A percentile compares a stretch with the other conserved stretches of the same genome.
These are phyloP conservation scores for Lolium rigidum DNA, from an alignment of 176 grass and related monocot genomes.

Conservation along the genomic window DNA sequence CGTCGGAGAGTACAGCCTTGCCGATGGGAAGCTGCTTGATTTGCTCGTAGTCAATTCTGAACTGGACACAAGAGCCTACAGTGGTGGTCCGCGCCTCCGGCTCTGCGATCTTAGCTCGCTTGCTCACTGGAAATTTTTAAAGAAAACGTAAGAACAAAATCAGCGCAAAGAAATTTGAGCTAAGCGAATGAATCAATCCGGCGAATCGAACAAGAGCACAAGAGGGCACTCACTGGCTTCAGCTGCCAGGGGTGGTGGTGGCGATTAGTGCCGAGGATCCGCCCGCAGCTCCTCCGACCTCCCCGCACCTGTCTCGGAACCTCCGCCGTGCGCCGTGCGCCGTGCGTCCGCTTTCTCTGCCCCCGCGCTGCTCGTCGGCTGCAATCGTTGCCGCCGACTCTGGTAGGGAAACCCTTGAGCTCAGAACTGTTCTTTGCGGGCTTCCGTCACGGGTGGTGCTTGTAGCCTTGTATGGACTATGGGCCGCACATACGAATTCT, in stretches of 20 bases:
- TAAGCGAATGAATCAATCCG: not conserved
- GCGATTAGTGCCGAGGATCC: not conserved
- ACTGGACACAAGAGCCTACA: not conserved
- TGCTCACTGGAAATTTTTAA: not conserved
- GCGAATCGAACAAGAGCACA: not conserved
- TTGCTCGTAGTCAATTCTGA: not conserved
- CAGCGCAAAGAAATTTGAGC: not conserved
- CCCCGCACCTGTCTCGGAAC: not conserved
- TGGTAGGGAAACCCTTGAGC: not conserved
- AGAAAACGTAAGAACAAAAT: not conserved
- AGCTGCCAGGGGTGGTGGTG: not conserved
- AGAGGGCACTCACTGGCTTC: not conserved
- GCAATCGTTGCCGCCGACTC: not conserved
- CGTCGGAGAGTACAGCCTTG: not conserved
- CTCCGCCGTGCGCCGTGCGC: not conserved
- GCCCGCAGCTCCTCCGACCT: not conserved
- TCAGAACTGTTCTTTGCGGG: too few relatives aligned
- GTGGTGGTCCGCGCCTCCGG: not conserved
- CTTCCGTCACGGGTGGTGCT: too few relatives aligned
- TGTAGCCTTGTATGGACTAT: too few relatives aligned
- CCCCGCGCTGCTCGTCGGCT: not conserved
- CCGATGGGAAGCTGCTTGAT: not conserved
- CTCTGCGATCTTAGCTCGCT: not conserved
- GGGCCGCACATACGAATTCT: too few relatives aligned
- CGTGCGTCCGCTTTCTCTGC: not conserved